Conservation (phyloP, 73 alveolate species). For the Breviolum minutum region DNA sequence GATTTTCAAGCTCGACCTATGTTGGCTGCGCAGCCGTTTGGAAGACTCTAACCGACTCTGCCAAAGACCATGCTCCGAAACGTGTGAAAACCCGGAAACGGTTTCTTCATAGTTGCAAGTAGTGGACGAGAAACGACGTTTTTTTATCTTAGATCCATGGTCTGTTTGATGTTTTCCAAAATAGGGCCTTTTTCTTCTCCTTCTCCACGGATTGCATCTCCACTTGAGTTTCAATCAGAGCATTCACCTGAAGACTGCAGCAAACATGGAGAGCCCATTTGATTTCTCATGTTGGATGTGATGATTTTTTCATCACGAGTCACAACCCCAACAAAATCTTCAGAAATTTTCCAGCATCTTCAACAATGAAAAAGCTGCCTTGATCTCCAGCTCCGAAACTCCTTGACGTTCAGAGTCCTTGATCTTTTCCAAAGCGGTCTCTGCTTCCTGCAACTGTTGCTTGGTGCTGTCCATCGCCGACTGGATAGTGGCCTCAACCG, state of each 20-base stretch:
- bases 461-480: not conserved
- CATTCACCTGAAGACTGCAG: not conserved
- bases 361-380: not conserved
- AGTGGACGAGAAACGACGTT: no score
- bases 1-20: not conserved
- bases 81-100: not conserved
- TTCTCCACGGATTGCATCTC: not conserved
- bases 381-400: not conserved
- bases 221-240: not conserved
- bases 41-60: not conserved
- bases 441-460: conserved; percentile 13
- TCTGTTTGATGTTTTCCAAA: no score
- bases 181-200: not conserved
- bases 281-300: no score
- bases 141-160: no score
- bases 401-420: conserved; percentile 4
- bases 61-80: not conserved
- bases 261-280: not conserved
- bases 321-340: no score
- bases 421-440: not conserved
- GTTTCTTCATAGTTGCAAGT: not conserved
- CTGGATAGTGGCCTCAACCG: conserved; percentile 5
- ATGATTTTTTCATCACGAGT: no score
- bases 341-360: no score
- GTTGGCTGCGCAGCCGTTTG: not conserved